phyloP scores from a whole-genome alignment of 768 basidiomycete species.

The Tylopilus cervinicoccineus region DNA sequence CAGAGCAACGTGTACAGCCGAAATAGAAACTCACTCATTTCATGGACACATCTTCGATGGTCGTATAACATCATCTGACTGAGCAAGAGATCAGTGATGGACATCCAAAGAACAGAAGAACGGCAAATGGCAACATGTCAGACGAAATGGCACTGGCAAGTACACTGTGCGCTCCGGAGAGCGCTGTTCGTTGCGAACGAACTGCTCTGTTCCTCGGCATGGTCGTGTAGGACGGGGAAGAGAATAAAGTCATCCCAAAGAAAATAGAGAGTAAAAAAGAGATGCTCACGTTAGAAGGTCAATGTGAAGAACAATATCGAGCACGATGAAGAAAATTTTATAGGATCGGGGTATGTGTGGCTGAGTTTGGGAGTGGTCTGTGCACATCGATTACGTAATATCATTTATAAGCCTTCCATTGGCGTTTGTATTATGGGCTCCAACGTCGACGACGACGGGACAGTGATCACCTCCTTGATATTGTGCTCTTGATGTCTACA shows the following conservation, averaged over 20 bases:
- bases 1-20: constrained; percentile 3
- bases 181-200: constrained; percentile 74
- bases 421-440: not conserved
- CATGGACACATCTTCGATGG: not conserved
- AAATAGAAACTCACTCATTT: constrained; percentile 23
- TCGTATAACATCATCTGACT: not conserved
- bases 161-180: constrained; percentile 62
- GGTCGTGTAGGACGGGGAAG: constrained; percentile 91
- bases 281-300: constrained; percentile 8
- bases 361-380: constrained; percentile 29
- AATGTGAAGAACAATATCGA: not conserved
- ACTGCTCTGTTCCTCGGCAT: constrained; percentile 80
- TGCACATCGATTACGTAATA: constrained; percentile 28
- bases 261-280: not conserved
- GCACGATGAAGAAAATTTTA: constrained; percentile 25
- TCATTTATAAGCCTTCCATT: constrained; percentile 8
- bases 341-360: constrained; percentile 21
- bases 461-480: not conserved
- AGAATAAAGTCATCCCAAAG: constrained; percentile 71
- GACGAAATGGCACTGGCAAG: constrained; percentile 90
- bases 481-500: constrained; percentile 18
- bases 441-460: constrained; percentile 21
- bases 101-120: not conserved
- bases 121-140: constrained; percentile 38
- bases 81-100: constrained; percentile 14